Base-by-base conservation (phyloP, 768 basidiomycete genomes). In the Rhodosporidiobolus sp. region DNA sequence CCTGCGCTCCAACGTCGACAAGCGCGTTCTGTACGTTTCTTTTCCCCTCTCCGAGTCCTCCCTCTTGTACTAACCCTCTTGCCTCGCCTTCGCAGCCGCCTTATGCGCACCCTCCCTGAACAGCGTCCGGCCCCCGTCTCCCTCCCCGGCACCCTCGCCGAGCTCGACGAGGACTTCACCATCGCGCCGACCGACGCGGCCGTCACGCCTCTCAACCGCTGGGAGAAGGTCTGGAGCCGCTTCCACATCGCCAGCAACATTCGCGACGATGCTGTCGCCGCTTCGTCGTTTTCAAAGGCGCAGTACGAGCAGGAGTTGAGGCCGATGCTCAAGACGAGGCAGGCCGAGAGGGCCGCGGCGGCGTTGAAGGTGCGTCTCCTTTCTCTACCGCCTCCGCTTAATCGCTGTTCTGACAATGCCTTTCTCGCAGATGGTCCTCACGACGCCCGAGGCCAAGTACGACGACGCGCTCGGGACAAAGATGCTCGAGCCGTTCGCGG, bases 211-310 rank as follows among this genome's bases (percentile, higher is more conserved):
- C 19, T 32, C n/a, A 1, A 56, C 43, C 28, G 35, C 48, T 57
- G 61, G 64, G 56, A 65, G 30, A 56, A 63, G 43, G 50, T 58
- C 52, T 65, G 68, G 72, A 24, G 43, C 9, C 46, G 46, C 32
- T 90, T 86, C 86, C 90, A 91, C 70, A 90, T 89, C 78, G 83
- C 92, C 81, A 91, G 88, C 87, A 89, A 84, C 75, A 84, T 85
- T 2, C 78, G 83, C 24, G 88, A 89, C 2, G 90, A 91, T 76
- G 90, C 92, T 78, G 45, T 49, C 12, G 61, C 62, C 0, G 30
- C 30, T 2, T 35, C 30, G 9, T 50, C 65, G 16, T 28, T 63
- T 52, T 49, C 57, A 4, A 55, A 54, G 12, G 7, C 10, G 8
- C 49, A 35, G 56, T 20, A 14, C 6, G 49, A 24, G 16, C 26